Percentiles rank a stretch among this genome's conserved stretches.
Conservation (phyloP, 2,329 filamentous ascomycete species). For the Trichoderma koningiopsis region DNA sequence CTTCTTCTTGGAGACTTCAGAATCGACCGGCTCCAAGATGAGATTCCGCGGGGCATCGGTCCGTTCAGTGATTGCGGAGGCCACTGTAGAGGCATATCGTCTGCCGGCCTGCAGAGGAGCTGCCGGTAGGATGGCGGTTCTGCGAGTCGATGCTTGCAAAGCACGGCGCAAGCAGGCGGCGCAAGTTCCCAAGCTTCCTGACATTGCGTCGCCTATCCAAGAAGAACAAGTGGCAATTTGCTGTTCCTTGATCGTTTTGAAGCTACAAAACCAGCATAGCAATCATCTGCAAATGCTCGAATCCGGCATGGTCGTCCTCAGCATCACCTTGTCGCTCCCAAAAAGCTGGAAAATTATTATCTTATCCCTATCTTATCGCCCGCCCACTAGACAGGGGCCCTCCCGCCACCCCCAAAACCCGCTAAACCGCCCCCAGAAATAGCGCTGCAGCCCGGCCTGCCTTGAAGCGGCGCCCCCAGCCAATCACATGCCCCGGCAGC, state of each 20-base stretch:
- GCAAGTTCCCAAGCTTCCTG: constrained; percentile 2
- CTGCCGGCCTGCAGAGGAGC: constrained; percentile 25
- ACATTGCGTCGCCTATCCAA: background rate
- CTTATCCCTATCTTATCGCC: constrained; percentile 18
- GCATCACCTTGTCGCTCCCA: background rate
- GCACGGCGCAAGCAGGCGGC: constrained; percentile 34
- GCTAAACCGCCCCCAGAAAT: background rate
- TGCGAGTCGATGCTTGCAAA: constrained; percentile 28
- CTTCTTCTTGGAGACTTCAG: constrained; percentile 28
- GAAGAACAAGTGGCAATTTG: background rate
- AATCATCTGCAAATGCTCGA: background rate
- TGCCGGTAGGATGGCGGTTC: constrained; percentile 15
- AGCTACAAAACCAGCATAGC: background rate
- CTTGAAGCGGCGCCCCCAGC: background rate
- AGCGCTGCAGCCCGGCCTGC: constrained; percentile 14
- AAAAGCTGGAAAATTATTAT: background rate
- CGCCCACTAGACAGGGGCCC: constrained; percentile 8
- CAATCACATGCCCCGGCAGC: constrained; percentile 5
- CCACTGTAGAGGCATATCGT: constrained; percentile 28
- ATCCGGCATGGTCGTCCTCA: background rate
- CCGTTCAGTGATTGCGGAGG: constrained; percentile 8
- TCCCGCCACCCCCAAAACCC: background rate
- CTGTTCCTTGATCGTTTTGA: background rate
- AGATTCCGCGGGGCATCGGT: constrained; percentile 33
- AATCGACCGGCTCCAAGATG: constrained; percentile 28